phyloP scores from a whole-genome alignment of 2,329 filamentous ascomycete species.

The Penicillium concentricum region DNA sequence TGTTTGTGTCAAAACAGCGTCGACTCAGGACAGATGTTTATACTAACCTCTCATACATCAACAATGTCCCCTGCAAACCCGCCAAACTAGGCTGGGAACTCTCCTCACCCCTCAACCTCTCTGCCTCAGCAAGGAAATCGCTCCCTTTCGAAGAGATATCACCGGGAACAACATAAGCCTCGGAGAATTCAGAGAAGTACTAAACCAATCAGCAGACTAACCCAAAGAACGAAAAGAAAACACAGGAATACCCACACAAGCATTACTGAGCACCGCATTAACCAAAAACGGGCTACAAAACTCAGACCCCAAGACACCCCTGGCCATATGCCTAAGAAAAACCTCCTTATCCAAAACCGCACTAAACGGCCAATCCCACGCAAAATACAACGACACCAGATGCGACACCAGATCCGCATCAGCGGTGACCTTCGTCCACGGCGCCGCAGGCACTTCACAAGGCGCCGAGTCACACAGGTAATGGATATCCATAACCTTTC shows the following conservation, averaged over 20 bases:
- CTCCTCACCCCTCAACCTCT: conserved; percentile 28
- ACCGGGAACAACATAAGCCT: conserved; percentile 37
- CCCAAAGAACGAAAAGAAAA: background rate
- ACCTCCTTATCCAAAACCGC: conserved; percentile 78
- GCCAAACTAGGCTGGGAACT: conserved; percentile 28
- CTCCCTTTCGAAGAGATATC: conserved; percentile 39
- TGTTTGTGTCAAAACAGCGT: conserved; percentile 9
- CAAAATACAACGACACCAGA: conserved; percentile 88
- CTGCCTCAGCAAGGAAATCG: conserved; percentile 39
- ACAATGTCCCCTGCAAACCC: conserved; percentile 35
- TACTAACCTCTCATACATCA: conserved; percentile 38
- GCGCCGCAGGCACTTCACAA: conserved; percentile 34
- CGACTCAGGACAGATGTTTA: background rate
- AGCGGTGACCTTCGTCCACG: conserved; percentile 80
- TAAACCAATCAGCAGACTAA: conserved; percentile 13
- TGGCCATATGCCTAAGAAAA: conserved; percentile 54
- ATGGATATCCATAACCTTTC: conserved; percentile 44
- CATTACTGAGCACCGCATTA: conserved; percentile 75
- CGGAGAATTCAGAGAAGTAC: conserved; percentile 42
- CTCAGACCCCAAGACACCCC: conserved; percentile 50
- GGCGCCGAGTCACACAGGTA: conserved; percentile 40
- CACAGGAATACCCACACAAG: conserved; percentile 34
- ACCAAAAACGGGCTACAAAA: conserved; percentile 88
- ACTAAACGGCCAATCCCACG: conserved; percentile 89
- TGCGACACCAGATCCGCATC: conserved; percentile 74